Base-by-base conservation (phyloP, 305 asterid species). In the Caryopteris hybrid region DNA sequence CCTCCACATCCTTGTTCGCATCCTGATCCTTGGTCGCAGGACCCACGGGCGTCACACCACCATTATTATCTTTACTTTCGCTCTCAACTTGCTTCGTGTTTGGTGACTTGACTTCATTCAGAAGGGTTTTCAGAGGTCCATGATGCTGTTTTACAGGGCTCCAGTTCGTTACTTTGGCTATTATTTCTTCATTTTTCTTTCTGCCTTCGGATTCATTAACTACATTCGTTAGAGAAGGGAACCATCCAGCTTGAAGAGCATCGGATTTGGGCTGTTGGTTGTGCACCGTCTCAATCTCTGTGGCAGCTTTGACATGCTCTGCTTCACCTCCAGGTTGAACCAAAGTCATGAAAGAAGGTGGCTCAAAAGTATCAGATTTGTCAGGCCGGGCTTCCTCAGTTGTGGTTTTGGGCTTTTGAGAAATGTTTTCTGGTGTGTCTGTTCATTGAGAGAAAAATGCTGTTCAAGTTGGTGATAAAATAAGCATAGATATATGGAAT, bases 151-250 rank as follows among this genome's bases (percentile, higher is more conserved):
- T 85, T 14, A 74, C 82, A 20, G 82, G 72, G 72, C 79, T 89
- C 96, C 92, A 87, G 66, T 84, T 85, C 39, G 95, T 83, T 33
- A 89, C 96, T 80, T 88, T 92, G 69, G 91, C 86, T 50, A 89
- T 89, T 39, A 85, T 70, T 79, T 85, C 98, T 82, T 92, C 96
- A 1, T 90, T 92, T 74, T 88, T 87, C 89, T 87, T 89, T 71
- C 98, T 81, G 34, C 93, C 96, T 78, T 90, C 85, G 8, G 97
- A 89, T 51, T 92, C 96, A 38, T 85, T 88, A 54, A 74, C 84
- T 11, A 86, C 88, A 21, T 83, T 88, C 25, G 95, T 83, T 46
- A 89, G 53, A 60, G 94, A 83, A 53, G 95, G 96, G 75, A 84
- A 89, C 95, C 92, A 89, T 13, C 91, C 92, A 4, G 90, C 88